Base-by-base conservation (phyloP, 139 green algal genomes). In the Coccomyxa sp. region DNA sequence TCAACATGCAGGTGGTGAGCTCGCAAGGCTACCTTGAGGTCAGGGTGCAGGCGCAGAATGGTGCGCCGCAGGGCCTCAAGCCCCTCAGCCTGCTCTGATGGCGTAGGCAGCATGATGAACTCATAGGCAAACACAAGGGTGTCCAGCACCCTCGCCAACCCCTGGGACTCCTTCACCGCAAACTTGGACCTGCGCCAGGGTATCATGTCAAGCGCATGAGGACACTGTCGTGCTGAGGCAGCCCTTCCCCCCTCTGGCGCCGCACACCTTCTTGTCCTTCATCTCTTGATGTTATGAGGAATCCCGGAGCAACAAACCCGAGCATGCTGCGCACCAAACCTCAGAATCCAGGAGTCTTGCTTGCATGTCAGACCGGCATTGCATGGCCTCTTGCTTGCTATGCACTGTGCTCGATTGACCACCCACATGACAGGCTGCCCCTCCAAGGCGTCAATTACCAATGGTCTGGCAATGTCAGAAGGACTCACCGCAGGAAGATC, bases 111-210 rank as follows among this genome's bases (percentile, higher is more conserved):
- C 13, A 67, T 86, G 76, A 97, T 94, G 87, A 97, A 98, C 89
- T 98, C 95, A 85, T 94, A 91, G n/a, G 95, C 94, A 32, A 87
- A 91, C 38, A 96, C 88, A 51, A 98, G 89, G 10, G 94, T 98
- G 76, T 98, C 95, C 25, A 89, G 91, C 32, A 98, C 93, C 58
- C 90, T 90, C 11, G 88, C 87, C 78, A 98, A 85, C 0, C 89
- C 89, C 92, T 98, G 92, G 7, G 80, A 88, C 84, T 97, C 91
- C 85, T 97, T 98, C 76, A 97, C 86, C 57, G 77, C 87, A 74
- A 90, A 94, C 83, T 94, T 95, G 60, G 88, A 89, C 82, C 89
- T 81, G 77, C 77, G 60, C 21, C 31, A 17, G 12, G 90, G 87
- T 28, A 95, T 31, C 12, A 66, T 87, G 38, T 51, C 38, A 51